These are phyloP conservation scores for Canariomyces notabilis DNA, from an alignment of 2,329 filamentous ascomycete species.

Conservation along the genomic window DNA sequence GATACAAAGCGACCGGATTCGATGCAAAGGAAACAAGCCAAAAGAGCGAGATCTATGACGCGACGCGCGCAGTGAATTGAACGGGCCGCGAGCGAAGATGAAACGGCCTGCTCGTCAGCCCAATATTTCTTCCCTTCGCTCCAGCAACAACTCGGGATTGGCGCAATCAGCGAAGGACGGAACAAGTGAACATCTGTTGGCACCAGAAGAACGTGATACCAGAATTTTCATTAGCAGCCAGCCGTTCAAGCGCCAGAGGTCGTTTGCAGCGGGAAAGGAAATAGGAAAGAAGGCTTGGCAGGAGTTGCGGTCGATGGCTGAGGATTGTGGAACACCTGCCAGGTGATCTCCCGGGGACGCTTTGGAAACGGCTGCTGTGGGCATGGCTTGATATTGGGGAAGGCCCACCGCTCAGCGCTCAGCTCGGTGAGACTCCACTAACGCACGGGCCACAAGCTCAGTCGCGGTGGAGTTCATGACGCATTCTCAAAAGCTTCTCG, in stretches of 20 bases:
- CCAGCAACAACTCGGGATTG: background rate
- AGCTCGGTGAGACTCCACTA: background rate
- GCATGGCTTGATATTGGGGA: no score
- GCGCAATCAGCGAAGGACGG: constrained; percentile 1
- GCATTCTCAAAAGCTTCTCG: no score
- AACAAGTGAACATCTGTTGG: background rate
- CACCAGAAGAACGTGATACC: background rate
- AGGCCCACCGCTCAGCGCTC: background rate
- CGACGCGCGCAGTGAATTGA: background rate
- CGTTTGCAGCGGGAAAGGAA: background rate
- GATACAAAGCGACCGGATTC: background rate
- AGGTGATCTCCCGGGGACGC: no score
- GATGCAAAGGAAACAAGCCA: background rate
- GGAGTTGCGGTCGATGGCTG: background rate
- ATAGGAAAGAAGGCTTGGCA: background rate
- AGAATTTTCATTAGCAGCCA: background rate
- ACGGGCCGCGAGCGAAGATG: background rate
- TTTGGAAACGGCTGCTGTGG: no score
- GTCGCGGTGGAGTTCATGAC: no score
- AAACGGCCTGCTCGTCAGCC: constrained; percentile 1
- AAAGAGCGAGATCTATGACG: background rate
- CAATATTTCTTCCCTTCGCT: background rate
- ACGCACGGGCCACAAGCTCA: no score
- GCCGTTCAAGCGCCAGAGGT: background rate
- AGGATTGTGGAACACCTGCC: no score